Base-by-base conservation (phyloP, 192 early-diverging fungal genomes). In the Coemansia sp. region DNA sequence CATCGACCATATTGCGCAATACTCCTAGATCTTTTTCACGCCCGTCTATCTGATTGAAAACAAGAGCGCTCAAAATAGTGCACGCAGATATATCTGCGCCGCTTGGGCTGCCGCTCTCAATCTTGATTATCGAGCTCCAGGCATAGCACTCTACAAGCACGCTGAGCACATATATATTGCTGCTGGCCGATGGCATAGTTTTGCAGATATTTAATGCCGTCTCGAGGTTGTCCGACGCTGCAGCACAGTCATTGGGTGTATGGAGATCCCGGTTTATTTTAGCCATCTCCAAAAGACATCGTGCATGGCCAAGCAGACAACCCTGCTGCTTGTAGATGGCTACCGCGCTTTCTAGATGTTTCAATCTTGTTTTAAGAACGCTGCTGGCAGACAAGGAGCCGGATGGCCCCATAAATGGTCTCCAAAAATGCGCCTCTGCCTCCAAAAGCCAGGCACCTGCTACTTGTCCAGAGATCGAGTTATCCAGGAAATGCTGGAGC, bases 381-480 rank as follows among this genome's bases (percentile, higher is more conserved):
- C 25, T 20, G 25, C 42, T 7, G 7, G 57, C 17, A 5, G 61
- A 30, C 31, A 25, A 25, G 12, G 11, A 28, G 5, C 62, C 36
- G 0, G 69, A 20, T 28, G 73, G 32, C 0, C 59, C 52, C 14
- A 51, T 56, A 38, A 66, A 71, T 8, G 73, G 69, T 5, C 69
- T 69, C 66, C 68, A 70, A 18, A 59, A 60, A 20, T 56, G 59
- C 2, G 77, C 69, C 64, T 80, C 77, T 1, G 61, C 66, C 67
- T 80, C 77, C 20, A 40, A 69, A 12, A 80, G 55, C 77, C 77
- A 80, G n/a, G 72, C 72, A 10, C 54, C 42, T 33, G 68, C 11
- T 45, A 32, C 12, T 0, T 8, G 14, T 7, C 45, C 36, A 16
- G n/a, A 12, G n/a, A 18, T 25, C 25, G 25, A 22, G 18, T 0